Evolutionary conservation across 441 rosid species (phyloP), one percentile per base, ranked within the genome.

Genomic region (Erysimum cheiri): DNA sequence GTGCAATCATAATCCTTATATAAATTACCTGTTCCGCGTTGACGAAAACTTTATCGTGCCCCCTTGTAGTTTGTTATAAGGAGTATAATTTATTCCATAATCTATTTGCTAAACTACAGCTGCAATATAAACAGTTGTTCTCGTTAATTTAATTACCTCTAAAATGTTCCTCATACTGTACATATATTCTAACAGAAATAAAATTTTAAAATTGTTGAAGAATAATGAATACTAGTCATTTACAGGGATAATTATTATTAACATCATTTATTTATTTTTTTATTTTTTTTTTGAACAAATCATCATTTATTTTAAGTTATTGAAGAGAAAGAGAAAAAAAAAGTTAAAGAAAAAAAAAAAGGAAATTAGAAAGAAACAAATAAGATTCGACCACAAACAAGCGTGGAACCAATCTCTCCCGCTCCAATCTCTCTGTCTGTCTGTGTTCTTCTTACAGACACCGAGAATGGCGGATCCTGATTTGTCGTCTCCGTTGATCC

Each of bases 401-500:
- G 72, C 69, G 70, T 71, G 64, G 44, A 1, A 6, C 36, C 72
- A 59, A 56, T 71, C 69, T 71, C 80, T 64, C 80, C 60, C 69
- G 40, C 73, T 60, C 9, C 53, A 28, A 48, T 48, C 29, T 70
- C 75, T 54, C 37, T 48, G 22, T 65, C 29, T 70, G 70, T 54
- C 37, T 48, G 22, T 65, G 64, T 43, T 14, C 40, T 10, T 44
- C 6, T 56, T 3, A 13, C 19, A 17, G 6, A 65, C 75, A 59
- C 36, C 74, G 71, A 46, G 71, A 24, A 90, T 90, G 96, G 85
- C 83, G 54, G 82, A 79, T 73, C 72, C 67, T 24, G 83, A 81
- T 67, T 80, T 91, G 68, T 50, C 82, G 26, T 80, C 88, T 31
- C 92, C 91, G 0, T 80, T 93, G 62, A 87, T 93, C 75, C 59